These are phyloP conservation scores for Gomphus bonarii DNA, from an alignment of 1,284 basidiomycete genomes.

Conservation along the genomic window DNA sequence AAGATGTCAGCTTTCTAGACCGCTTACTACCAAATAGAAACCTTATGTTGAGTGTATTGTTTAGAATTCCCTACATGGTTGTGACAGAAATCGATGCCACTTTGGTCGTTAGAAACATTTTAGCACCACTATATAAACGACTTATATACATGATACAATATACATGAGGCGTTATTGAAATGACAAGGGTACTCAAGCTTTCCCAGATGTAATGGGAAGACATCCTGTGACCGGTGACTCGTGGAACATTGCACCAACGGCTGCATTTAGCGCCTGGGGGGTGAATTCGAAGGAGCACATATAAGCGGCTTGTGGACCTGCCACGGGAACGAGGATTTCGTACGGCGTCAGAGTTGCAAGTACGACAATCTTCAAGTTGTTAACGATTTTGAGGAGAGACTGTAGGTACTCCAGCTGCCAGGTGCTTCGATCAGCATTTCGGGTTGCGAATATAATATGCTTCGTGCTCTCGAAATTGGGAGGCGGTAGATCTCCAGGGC, in stretches of 20 bases:
- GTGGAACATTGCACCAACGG: conserved; percentile 34
- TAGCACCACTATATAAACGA: too few relatives aligned
- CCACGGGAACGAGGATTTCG: conserved; percentile 30
- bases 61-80: too few relatives aligned
- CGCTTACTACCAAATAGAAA: too few relatives aligned
- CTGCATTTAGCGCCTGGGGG: conserved; percentile 34
- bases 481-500: conserved; percentile 19
- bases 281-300: conserved; percentile 53
- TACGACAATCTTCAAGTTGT: conserved; percentile 28
- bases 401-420: conserved; percentile 45
- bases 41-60: too few relatives aligned
- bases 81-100: too few relatives aligned
- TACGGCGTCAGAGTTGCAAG: conserved; percentile 54
- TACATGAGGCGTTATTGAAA: not conserved
- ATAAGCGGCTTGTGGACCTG: conserved; percentile 18
- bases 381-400: conserved; percentile 19
- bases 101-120: too few relatives aligned
- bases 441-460: conserved; percentile 42
- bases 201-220: conserved; percentile 26
- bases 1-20: not conserved
- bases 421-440: conserved; percentile 40
- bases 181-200: not conserved
- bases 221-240: conserved; percentile 24
- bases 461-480: conserved; percentile 16
- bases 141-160: too few relatives aligned